phyloP scores from a whole-genome alignment of 495 filamentous ascomycete species.

The Viridothelium virens region DNA sequence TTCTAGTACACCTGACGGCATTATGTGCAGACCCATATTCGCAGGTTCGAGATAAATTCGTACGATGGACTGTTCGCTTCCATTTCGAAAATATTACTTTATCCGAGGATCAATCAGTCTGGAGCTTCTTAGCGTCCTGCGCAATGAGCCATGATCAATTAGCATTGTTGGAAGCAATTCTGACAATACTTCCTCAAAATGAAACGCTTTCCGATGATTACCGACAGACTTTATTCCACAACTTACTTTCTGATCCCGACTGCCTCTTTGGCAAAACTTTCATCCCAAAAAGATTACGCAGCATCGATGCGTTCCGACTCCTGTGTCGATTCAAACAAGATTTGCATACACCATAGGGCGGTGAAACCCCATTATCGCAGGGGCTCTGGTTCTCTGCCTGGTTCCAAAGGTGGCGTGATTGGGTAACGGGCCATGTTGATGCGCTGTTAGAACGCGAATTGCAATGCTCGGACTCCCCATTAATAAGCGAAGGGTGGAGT shows the following conservation, averaged over 20 bases:
- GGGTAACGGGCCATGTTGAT: not conserved
- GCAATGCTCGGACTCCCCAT: not conserved
- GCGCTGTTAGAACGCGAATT: not conserved
- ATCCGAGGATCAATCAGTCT: too few relatives aligned
- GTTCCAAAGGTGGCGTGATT: not conserved
- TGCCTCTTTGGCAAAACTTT: not conserved
- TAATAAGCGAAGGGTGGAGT: not conserved
- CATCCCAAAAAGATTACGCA: not conserved
- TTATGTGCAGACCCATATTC: too few relatives aligned
- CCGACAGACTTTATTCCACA: not conserved
- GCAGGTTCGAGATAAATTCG: too few relatives aligned
- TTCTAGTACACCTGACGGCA: too few relatives aligned
- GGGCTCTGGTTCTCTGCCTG: not conserved
- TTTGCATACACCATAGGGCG: not conserved
- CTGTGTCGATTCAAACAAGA: not conserved
- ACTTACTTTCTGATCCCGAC: not conserved
- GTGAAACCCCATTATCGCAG: not conserved
- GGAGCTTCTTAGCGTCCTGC: too few relatives aligned
- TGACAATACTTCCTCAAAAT: too few relatives aligned
- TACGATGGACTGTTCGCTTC: too few relatives aligned
- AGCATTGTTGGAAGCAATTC: too few relatives aligned
- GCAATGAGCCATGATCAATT: too few relatives aligned
- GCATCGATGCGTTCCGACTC: not conserved
- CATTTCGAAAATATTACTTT: too few relatives aligned
- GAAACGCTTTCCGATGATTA: too few relatives aligned